Evolutionary conservation across 495 filamentous ascomycete genomes (phyloP).

Genomic region (Penicillium steckii): DNA sequence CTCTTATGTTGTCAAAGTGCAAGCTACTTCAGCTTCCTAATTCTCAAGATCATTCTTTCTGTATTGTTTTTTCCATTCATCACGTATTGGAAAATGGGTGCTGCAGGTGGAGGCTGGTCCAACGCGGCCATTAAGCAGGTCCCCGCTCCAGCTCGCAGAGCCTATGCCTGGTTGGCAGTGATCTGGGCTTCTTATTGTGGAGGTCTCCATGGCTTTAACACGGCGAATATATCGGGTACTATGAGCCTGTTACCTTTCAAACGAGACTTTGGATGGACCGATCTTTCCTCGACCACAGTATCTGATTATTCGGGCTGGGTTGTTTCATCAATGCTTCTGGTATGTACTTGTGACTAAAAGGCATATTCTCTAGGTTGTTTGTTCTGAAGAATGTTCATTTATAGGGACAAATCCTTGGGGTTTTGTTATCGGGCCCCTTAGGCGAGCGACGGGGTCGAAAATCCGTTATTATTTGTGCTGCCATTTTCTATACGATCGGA

Average conservation of each 20-base stretch:
- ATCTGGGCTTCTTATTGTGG: constrained; percentile 26
- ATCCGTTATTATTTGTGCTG: constrained; percentile 12
- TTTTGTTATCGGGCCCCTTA: constrained; percentile 1
- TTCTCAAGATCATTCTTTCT: too few relatives aligned
- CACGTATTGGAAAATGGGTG: not conserved
- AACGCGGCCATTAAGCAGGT: constrained; percentile 7
- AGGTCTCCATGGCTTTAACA: constrained; percentile 26
- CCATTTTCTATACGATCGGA: constrained; percentile 22
- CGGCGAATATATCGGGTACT: constrained; percentile 26
- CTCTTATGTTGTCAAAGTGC: too few relatives aligned
- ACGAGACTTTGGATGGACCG: constrained; percentile 17
- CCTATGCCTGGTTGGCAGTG: constrained; percentile 22
- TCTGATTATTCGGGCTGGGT: constrained; percentile 24
- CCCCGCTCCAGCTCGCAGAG: constrained; percentile 8
- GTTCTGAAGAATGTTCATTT: not conserved
- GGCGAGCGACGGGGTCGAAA: constrained; percentile 20
- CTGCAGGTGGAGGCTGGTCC: constrained; percentile 8
- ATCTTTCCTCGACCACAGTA: constrained; percentile 5
- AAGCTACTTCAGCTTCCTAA: too few relatives aligned
- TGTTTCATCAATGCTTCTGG: constrained; percentile 24
- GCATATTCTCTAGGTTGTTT: too few relatives aligned
- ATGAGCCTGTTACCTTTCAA: constrained; percentile 23
- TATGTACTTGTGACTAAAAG: constrained; percentile 5
- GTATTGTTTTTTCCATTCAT: too few relatives aligned
- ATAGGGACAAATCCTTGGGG: constrained; percentile 5